A percentile compares a stretch with the other conserved stretches of the same genome.
Conservation (phyloP, 495 filamentous ascomycete species). For the Halenospora varia region DNA sequence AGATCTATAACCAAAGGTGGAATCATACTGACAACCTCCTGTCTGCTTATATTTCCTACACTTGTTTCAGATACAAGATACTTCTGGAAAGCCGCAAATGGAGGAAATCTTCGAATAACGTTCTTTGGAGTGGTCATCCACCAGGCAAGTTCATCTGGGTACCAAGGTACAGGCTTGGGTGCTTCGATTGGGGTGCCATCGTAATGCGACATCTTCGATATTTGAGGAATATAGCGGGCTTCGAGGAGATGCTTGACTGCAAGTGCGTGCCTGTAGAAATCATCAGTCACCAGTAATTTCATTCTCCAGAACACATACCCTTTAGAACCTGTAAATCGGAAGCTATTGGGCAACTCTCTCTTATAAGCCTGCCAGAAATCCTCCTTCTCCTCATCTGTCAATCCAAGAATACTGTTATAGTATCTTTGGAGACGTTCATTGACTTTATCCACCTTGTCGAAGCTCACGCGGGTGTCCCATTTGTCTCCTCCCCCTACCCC, state of each 20-base stretch:
- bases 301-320: constrained; percentile 44
- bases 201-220: constrained; percentile 67
- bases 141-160: constrained; percentile 91
- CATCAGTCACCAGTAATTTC: background rate
- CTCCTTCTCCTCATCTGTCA: constrained; percentile 67
- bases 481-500: constrained; percentile 25
- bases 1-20: constrained; percentile 91
- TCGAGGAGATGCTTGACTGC: constrained; percentile 80
- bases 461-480: constrained; percentile 38
- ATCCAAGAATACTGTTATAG: constrained; percentile 71
- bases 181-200: constrained; percentile 78
- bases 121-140: constrained; percentile 95
- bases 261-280: constrained; percentile 66
- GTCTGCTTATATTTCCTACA: constrained; percentile 93
- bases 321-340: constrained; percentile 91
- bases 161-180: constrained; percentile 79
- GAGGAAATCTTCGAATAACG: constrained; percentile 82
- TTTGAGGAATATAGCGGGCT: constrained; percentile 85
- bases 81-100: constrained; percentile 93
- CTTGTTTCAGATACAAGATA: constrained; percentile 97
- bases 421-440: constrained; percentile 78
- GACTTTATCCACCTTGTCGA: constrained; percentile 57
- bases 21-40: constrained; percentile 98
- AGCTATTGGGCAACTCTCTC: constrained; percentile 88
- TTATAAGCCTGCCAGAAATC: constrained; percentile 79